phyloP scores from a whole-genome alignment of 2,329 filamentous ascomycete species.

The Teratosphaeria zuluensis region DNA sequence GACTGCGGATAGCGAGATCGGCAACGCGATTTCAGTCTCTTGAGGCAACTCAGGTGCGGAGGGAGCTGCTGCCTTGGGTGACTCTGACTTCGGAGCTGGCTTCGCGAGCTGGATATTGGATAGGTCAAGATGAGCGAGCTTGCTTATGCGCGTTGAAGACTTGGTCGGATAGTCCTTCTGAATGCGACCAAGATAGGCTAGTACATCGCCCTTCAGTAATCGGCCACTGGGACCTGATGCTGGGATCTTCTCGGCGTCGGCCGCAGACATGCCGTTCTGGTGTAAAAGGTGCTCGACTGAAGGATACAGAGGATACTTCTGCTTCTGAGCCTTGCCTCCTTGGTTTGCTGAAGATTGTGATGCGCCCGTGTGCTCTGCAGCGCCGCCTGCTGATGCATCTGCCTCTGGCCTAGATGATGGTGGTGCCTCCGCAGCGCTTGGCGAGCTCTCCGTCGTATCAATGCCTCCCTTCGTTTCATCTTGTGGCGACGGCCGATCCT shows the following conservation, averaged over 20 bases:
- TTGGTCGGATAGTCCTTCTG: slow-evolving; percentile 59
- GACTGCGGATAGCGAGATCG: slow-evolving; percentile 70
- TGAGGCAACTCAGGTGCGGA: slow-evolving; percentile 34
- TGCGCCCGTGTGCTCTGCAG: slow-evolving; percentile 1
- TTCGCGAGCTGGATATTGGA: slow-evolving; percentile 81
- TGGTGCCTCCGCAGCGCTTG: slow-evolving; percentile 13
- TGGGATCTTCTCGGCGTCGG: slow-evolving; percentile 70
- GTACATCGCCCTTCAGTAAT: slow-evolving; percentile 87
- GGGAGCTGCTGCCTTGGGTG: slow-evolving; percentile 34
- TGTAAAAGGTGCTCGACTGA: slow-evolving; percentile 77
- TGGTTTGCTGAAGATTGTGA: not conserved
- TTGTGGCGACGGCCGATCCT: slow-evolving; percentile 13
- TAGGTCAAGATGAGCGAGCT: slow-evolving; percentile 77
- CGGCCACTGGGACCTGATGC: slow-evolving; percentile 81
- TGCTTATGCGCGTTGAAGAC: slow-evolving; percentile 61
- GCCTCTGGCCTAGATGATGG: slow-evolving; percentile 17
- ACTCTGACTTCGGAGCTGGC: slow-evolving; percentile 27
- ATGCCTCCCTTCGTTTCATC: slow-evolving; percentile 9
- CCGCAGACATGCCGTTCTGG: slow-evolving; percentile 64
- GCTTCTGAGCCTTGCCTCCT: slow-evolving; percentile 41
- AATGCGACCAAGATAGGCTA: slow-evolving; percentile 78
- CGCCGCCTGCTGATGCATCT: slow-evolving; percentile 1
- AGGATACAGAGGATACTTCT: slow-evolving; percentile 66
- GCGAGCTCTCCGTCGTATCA: slow-evolving; percentile 13
- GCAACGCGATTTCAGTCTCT: slow-evolving; percentile 55